phyloP scores from a whole-genome alignment of 2,329 filamentous ascomycete genomes.

The Fusarium continuum region DNA sequence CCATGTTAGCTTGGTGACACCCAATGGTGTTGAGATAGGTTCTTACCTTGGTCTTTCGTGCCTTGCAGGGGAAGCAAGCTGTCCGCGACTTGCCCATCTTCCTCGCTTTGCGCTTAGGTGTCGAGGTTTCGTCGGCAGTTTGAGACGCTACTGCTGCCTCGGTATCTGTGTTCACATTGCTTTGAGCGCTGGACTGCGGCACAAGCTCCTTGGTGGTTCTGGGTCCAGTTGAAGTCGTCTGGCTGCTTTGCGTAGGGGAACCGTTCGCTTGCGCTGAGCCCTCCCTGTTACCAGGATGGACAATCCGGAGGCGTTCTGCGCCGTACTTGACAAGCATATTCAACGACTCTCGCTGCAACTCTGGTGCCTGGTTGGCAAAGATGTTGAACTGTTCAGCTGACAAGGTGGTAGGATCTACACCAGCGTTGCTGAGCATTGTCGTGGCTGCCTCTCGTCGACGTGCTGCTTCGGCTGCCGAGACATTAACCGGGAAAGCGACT shows the following conservation, averaged over 20 bases:
- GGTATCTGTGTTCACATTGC: constrained; percentile 20
- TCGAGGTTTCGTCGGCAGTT: not conserved
- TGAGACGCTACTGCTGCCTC: not conserved
- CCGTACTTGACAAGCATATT: constrained; percentile 66
- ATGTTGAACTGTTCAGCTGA: constrained; percentile 66
- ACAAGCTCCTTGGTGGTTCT: constrained; percentile 48
- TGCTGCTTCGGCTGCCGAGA: constrained; percentile 58
- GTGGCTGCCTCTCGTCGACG: constrained; percentile 60
- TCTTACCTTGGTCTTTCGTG: constrained; percentile 52
- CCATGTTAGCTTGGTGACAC: not conserved
- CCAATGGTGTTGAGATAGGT: not conserved
- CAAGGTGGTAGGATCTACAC: constrained; percentile 62
- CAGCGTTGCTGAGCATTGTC: constrained; percentile 56
- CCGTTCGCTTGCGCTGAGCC: constrained; percentile 42
- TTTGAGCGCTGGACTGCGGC: constrained; percentile 35
- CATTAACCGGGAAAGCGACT: constrained; percentile 45
- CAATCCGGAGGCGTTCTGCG: constrained; percentile 65
- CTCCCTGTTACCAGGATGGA: constrained; percentile 58
- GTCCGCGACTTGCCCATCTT: constrained; percentile 46
- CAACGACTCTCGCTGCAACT: constrained; percentile 63
- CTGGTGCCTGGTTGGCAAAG: constrained; percentile 67
- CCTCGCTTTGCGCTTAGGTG: constrained; percentile 21
- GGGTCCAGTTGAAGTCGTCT: constrained; percentile 37
- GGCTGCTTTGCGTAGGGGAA: constrained; percentile 39
- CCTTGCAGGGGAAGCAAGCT: constrained; percentile 51